These are phyloP conservation scores for Sedum album DNA, from an alignment of 164 flowering plant genomes.

Conservation along the genomic window DNA sequence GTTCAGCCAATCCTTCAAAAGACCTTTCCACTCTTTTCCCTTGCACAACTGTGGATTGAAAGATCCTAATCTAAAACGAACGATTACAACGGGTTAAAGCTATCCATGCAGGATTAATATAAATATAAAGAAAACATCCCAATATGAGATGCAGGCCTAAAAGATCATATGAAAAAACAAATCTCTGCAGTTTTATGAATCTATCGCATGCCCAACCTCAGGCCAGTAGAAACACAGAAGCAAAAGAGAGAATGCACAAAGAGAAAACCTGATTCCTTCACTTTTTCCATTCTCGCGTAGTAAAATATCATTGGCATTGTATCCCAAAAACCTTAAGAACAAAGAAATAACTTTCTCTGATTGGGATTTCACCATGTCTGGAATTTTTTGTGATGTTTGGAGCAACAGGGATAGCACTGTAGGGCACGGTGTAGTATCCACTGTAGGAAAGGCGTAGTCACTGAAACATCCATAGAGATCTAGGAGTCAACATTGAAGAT, in stretches of 20 bases:
- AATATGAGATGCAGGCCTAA: neutral
- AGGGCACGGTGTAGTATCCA: slow-evolving; percentile 50
- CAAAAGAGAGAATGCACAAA: slow-evolving; percentile 29
- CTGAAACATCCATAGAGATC: slow-evolving; percentile 45
- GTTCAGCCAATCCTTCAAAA: slow-evolving; percentile 82
- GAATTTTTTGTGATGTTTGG: slow-evolving; percentile 58
- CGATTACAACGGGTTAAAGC: neutral
- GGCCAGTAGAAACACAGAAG: neutral
- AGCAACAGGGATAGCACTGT: slow-evolving; percentile 58
- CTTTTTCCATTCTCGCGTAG: neutral
- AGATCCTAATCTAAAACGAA: slow-evolving; percentile 41
- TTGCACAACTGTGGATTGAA: slow-evolving; percentile 35
- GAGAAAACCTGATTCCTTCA: neutral
- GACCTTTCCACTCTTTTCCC: slow-evolving; percentile 71
- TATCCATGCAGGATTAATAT: neutral
- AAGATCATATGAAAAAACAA: neutral
- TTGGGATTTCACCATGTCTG: slow-evolving; percentile 44
- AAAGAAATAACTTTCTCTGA: slow-evolving; percentile 54
- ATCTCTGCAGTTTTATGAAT: neutral
- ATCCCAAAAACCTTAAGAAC: slow-evolving; percentile 77
- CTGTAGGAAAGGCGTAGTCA: slow-evolving; percentile 26
- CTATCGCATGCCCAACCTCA: neutral
- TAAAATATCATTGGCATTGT: slow-evolving; percentile 22
- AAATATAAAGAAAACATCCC: neutral
- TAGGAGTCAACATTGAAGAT: slow-evolving; percentile 15